These are phyloP conservation scores for Debaryomyces maramus DNA, from an alignment of 805 yeast species.

Conservation along the genomic window DNA sequence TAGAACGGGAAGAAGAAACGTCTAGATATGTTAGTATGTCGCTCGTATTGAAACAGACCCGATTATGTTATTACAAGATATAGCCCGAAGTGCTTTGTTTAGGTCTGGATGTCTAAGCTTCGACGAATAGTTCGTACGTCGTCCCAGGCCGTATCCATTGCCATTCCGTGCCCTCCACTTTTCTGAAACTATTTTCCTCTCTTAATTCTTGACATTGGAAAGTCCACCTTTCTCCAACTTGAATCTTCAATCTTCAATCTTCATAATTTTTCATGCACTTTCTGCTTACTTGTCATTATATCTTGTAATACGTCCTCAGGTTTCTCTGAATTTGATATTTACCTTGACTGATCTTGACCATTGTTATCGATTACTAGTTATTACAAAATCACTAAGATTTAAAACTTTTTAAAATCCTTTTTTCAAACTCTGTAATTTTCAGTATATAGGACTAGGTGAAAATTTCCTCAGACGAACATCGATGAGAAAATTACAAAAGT, in stretches of 20 bases:
- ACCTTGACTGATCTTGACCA: conserved; percentile 69
- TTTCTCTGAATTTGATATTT: conserved; percentile 23
- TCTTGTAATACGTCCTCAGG: neutral
- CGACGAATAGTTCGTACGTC: no score
- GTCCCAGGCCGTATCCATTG: no score
- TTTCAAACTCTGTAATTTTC: conserved; percentile 4
- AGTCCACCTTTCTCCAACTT: no score
- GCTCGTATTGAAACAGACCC: no score
- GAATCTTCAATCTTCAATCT: no score
- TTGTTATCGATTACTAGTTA: conserved; percentile 28
- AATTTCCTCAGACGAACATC: conserved; percentile 9
- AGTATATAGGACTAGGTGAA: conserved; percentile 8
- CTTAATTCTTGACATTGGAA: no score
- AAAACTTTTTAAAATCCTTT: conserved; percentile 6
- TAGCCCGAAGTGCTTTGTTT: no score
- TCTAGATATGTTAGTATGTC: conserved; percentile 52
- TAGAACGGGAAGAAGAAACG: conserved; percentile 99
- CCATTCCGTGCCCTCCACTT: no score
- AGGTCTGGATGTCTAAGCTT: no score
- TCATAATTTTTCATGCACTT: neutral
- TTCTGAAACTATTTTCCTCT: no score
- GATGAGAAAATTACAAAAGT: neutral
- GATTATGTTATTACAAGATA: neutral
- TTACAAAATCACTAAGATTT: conserved; percentile 8
- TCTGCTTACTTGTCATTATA: neutral